phyloP scores from a whole-genome alignment of 805 yeast genomes.

The Cyberlindnera mississippiensis region DNA sequence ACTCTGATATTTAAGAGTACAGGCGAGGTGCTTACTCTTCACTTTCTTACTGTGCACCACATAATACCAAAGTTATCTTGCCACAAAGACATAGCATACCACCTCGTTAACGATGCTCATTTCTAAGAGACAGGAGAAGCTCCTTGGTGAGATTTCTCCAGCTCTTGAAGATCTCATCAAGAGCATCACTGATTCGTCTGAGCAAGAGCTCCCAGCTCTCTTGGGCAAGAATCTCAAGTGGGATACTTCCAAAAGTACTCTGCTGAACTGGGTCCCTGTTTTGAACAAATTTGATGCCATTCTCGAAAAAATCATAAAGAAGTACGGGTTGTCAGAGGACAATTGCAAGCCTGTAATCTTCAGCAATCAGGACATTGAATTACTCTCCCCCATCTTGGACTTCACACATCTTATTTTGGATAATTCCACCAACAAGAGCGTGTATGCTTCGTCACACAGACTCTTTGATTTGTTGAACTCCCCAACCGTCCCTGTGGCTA shows the following conservation, averaged over 20 bases:
- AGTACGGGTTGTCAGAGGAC: constrained; percentile 48
- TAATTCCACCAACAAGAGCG: constrained; percentile 61
- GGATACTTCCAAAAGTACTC: constrained; percentile 64
- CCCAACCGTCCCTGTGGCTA: constrained; percentile 54
- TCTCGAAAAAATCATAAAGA: constrained; percentile 48
- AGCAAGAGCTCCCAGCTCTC: constrained; percentile 37
- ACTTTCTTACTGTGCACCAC: too few species aligned
- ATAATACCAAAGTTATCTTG: too few species aligned
- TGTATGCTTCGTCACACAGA: constrained; percentile 64
- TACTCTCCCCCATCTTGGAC: constrained; percentile 49
- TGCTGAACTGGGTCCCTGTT: constrained; percentile 73
- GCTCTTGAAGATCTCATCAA: constrained; percentile 36
- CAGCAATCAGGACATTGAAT: constrained; percentile 39
- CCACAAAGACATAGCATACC: too few species aligned
- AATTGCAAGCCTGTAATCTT: constrained; percentile 45
- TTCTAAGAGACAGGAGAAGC: constrained; percentile 27
- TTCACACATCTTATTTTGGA: constrained; percentile 64
- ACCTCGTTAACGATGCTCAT: constrained; percentile 22
- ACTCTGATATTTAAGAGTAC: too few species aligned
- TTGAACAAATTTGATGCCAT: constrained; percentile 72
- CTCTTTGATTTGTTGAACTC: constrained; percentile 55
- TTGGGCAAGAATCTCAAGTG: constrained; percentile 41
- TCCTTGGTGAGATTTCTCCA: constrained; percentile 22
- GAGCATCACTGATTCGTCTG: constrained; percentile 35
- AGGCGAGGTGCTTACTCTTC: too few species aligned